A percentile compares a stretch with the other conserved stretches of the same genome.
phyloP scores from a whole-genome alignment of 345 rosid genomes.

The Brassica cretica region DNA sequence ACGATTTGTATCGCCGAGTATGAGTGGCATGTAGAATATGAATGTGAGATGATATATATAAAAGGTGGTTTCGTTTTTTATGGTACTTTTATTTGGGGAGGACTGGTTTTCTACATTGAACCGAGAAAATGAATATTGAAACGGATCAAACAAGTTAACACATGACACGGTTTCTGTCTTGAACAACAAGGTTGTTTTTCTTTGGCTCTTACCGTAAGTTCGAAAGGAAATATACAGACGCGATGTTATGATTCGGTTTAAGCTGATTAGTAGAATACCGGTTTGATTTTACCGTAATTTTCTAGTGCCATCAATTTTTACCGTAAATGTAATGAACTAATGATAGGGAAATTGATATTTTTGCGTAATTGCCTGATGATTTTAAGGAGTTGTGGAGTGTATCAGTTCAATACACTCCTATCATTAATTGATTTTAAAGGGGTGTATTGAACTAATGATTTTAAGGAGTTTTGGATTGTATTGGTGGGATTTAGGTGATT shows the following conservation, averaged over 20 bases:
- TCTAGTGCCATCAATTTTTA: not conserved
- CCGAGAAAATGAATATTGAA: not conserved
- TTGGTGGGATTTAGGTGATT: too few relatives aligned
- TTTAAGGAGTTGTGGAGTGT: too few relatives aligned
- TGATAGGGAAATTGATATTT: not conserved
- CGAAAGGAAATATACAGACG: not conserved
- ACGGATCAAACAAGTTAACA: slow-evolving; percentile 18
- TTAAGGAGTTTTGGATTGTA: too few relatives aligned
- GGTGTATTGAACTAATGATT: too few relatives aligned
- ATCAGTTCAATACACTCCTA: too few relatives aligned
- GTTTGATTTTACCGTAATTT: not conserved
- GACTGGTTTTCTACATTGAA: slow-evolving; percentile 16
- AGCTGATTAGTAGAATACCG: not conserved
- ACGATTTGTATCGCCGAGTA: not conserved
- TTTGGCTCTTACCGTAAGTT: slow-evolving; percentile 5
- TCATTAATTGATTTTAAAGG: too few relatives aligned
- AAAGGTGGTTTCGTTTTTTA: not conserved
- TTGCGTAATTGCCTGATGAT: too few relatives aligned
- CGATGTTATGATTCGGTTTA: not conserved
- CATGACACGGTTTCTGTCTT: slow-evolving; percentile 19
- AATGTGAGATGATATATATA: slow-evolving; percentile 17
- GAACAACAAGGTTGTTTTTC: not conserved
- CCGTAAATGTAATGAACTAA: not conserved
- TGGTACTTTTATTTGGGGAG: slow-evolving; percentile 1
- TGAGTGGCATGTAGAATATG: not conserved